A percentile compares a stretch with the other conserved stretches of the same genome.
Conservation (phyloP, 805 yeast species). For the Nakazawaea ishiwadae region DNA sequence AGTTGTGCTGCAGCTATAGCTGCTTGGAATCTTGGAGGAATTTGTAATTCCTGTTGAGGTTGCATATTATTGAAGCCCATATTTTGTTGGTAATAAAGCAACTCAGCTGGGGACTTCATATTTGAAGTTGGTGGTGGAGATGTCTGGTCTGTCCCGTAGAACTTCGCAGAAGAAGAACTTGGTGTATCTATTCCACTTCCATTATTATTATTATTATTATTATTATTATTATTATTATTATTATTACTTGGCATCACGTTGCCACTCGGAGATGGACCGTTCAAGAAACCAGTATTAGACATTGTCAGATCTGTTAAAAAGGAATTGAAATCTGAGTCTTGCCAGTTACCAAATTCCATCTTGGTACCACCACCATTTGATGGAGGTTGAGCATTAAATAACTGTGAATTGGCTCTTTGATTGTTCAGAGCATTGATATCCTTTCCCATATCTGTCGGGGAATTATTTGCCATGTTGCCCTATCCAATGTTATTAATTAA, state of each 20-base stretch:
- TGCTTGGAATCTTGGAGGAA: constrained; percentile 12
- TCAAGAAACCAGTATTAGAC: background rate
- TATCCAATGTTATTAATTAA: too few relatives aligned
- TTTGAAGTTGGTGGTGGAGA: constrained; percentile 7
- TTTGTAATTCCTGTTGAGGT: constrained; percentile 2
- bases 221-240: too few relatives aligned
- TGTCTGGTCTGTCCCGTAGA: background rate
- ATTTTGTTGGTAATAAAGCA: constrained; percentile 10
- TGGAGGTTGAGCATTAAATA: background rate
- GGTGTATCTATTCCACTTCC: too few relatives aligned
- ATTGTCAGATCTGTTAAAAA: constrained; percentile 7
- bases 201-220: too few relatives aligned
- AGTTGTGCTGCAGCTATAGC: constrained; percentile 10
- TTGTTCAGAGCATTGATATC: background rate
- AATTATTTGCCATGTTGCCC: constrained; percentile 2
- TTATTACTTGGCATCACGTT: background rate
- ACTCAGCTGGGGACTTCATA: constrained; percentile 10
- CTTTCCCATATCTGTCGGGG: constrained; percentile 6
- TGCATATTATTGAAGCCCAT: background rate
- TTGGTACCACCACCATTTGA: background rate
- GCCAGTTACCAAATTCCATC: constrained; percentile 9
- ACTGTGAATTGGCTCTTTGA: constrained; percentile 1
- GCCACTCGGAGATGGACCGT: background rate
- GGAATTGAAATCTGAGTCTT: constrained; percentile 9
- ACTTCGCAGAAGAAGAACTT: background rate